A percentile compares a stretch with the other conserved stretches of the same genome.
Conservation (phyloP, 768 basidiomycete species). For the Phaffia australis region DNA sequence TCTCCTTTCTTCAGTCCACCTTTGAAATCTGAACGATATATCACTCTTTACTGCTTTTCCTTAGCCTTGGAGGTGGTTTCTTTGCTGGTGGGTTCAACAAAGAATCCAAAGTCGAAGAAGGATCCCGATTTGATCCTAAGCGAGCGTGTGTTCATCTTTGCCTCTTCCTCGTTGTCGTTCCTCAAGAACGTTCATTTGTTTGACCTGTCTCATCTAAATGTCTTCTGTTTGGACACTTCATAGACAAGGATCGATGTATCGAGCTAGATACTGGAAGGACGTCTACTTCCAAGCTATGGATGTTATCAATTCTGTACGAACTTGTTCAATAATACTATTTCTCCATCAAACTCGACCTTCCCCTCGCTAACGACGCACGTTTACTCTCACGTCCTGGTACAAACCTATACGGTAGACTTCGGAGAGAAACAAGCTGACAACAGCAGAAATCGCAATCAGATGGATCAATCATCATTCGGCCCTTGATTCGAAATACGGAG, state of each 20-base stretch:
- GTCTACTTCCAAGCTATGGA: conserved; percentile 47
- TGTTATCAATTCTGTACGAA: conserved; percentile 37
- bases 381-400: too few species aligned
- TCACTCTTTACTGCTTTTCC: not conserved
- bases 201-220: not conserved
- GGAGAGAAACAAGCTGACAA: conserved; percentile 38
- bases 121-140: conserved; percentile 50
- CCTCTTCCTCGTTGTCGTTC: not conserved
- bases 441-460: conserved; percentile 41
- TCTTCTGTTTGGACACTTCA: not conserved
- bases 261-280: conserved; percentile 48
- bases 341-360: not conserved
- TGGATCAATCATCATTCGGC: conserved; percentile 48
- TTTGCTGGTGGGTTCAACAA: conserved; percentile 41
- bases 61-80: conserved; percentile 40
- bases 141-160: not conserved
- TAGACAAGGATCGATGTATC: conserved; percentile 18
- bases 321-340: too few species aligned
- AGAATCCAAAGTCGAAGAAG: conserved; percentile 40
- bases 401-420: conserved; percentile 34
- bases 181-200: not conserved
- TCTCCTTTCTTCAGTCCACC: not conserved
- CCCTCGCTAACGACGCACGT: not conserved
- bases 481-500: conserved; percentile 32
- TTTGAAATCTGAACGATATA: not conserved